A percentile compares a stretch with the other conserved stretches of the same genome.
Conservation (phyloP, 257 asterid genomes). For the Asclepias syriaca region DNA sequence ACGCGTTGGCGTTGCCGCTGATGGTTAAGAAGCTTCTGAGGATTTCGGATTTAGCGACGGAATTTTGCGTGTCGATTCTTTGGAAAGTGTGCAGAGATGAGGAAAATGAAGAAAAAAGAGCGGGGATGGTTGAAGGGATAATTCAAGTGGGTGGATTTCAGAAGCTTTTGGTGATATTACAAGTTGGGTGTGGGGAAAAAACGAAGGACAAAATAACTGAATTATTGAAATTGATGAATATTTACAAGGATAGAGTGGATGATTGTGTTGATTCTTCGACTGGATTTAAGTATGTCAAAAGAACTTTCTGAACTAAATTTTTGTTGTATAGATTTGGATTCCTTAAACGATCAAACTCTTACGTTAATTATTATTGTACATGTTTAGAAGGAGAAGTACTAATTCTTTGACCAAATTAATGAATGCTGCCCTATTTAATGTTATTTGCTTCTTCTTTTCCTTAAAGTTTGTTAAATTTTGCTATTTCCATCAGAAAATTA, state of each 20-base stretch:
- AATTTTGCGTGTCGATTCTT: conserved; percentile 41
- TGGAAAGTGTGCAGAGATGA: conserved; percentile 51
- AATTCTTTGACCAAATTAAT: neutral
- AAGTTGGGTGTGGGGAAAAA: conserved; percentile 55
- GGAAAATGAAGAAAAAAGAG: conserved; percentile 9
- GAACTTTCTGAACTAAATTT: conserved; percentile 31
- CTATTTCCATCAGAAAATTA: too few relatives aligned
- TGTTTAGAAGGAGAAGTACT: neutral
- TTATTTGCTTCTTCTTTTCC: neutral
- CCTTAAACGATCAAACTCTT: too few relatives aligned
- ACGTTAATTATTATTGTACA: neutral
- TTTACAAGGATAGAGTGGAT: conserved; percentile 45
- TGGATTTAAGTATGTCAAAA: conserved; percentile 58
- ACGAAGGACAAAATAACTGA: conserved; percentile 66
- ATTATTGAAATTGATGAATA: conserved; percentile 61
- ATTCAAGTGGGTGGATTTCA: conserved; percentile 68
- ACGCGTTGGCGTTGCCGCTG: conserved; percentile 54
- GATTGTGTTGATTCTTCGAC: conserved; percentile 60
- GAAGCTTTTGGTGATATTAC: conserved; percentile 70
- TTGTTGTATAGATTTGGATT: neutral
- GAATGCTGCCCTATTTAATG: too few relatives aligned
- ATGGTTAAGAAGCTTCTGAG: conserved; percentile 69
- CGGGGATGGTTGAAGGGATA: conserved; percentile 39
- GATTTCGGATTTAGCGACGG: conserved; percentile 57
- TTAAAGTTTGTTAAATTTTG: too few relatives aligned